These are phyloP conservation scores for Oryza australiensis DNA, from an alignment of 176 grass and related monocot genomes.

Conservation along the genomic window DNA sequence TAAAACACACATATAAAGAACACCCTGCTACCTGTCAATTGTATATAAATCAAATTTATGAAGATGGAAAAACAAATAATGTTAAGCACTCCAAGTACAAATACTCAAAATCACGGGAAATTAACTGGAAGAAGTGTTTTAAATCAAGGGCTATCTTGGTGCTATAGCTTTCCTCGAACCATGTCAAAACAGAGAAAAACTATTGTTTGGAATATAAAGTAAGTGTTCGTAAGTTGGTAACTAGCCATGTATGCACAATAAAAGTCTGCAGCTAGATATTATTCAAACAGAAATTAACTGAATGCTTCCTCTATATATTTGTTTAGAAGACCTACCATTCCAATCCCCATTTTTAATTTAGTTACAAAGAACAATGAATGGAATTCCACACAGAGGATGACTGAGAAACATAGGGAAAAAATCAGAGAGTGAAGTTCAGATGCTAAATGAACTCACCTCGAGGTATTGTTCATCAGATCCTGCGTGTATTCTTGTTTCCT, in stretches of 20 bases:
- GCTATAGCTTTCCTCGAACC: background rate
- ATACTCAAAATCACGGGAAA: constrained; percentile 1
- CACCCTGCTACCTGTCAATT: background rate
- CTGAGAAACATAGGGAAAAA: constrained; percentile 14
- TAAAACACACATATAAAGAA: constrained; percentile 1
- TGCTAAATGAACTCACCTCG: constrained; percentile 45
- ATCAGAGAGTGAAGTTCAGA: background rate
- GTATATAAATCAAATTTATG: background rate
- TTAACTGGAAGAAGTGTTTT: constrained; percentile 3
- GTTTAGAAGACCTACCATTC: background rate
- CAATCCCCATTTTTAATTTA: background rate
- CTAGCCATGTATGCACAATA: background rate
- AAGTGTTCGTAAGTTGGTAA: background rate
- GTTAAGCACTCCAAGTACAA: background rate
- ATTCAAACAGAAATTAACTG: constrained; percentile 18
- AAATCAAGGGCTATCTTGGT: background rate
- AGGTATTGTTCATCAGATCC: constrained; percentile 39
- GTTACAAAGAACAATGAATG: constrained; percentile 13
- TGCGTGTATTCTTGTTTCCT: constrained; percentile 50
- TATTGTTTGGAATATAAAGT: background rate
- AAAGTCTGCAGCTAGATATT: background rate
- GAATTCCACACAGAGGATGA: constrained; percentile 2
- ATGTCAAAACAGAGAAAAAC: background rate
- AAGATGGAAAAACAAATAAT: background rate
- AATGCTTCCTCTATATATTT: background rate